These are phyloP conservation scores for Henningerozyma blattae DNA, from an alignment of 805 yeast species.

Conservation along the genomic window DNA sequence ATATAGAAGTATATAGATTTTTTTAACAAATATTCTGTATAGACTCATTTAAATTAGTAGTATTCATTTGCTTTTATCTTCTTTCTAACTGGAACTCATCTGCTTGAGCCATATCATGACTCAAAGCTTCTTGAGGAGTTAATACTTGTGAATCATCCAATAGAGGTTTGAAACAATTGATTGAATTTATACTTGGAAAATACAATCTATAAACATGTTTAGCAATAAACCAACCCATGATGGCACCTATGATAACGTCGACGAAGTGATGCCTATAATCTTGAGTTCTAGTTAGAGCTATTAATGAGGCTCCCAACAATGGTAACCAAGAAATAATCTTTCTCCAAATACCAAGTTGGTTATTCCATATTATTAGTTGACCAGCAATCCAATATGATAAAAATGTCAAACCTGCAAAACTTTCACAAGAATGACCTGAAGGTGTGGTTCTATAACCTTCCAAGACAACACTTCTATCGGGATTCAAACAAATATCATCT, in stretches of 20 bases:
- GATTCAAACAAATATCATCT: conserved; percentile 52
- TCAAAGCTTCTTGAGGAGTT: not conserved
- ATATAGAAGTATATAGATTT: no score
- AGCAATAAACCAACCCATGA: conserved; percentile 53
- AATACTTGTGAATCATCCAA: conserved; percentile 30
- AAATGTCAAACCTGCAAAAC: conserved; percentile 59
- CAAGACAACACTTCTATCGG: conserved; percentile 29
- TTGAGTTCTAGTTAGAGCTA: conserved; percentile 78
- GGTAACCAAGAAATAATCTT: conserved; percentile 42
- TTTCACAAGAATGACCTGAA: conserved; percentile 65
- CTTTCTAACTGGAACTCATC: no score
- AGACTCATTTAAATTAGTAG: no score
- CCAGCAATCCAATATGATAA: conserved; percentile 56
- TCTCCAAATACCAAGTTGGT: conserved; percentile 52
- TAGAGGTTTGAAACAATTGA: conserved; percentile 29
- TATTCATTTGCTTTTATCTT: no score
- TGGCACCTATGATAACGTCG: conserved; percentile 66
- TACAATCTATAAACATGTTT: conserved; percentile 28
- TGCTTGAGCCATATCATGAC: no score
- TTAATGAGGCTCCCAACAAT: conserved; percentile 51
- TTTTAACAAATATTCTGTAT: no score
- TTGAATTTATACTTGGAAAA: conserved; percentile 27
- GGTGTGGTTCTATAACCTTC: conserved; percentile 81
- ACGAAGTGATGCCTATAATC: conserved; percentile 91
- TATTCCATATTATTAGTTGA: conserved; percentile 41